Percentiles rank a stretch among this genome's conserved stretches.
These are phyloP conservation scores for Sporobolomyces phaffii DNA, from an alignment of 768 basidiomycete species.

Conservation along the genomic window DNA sequence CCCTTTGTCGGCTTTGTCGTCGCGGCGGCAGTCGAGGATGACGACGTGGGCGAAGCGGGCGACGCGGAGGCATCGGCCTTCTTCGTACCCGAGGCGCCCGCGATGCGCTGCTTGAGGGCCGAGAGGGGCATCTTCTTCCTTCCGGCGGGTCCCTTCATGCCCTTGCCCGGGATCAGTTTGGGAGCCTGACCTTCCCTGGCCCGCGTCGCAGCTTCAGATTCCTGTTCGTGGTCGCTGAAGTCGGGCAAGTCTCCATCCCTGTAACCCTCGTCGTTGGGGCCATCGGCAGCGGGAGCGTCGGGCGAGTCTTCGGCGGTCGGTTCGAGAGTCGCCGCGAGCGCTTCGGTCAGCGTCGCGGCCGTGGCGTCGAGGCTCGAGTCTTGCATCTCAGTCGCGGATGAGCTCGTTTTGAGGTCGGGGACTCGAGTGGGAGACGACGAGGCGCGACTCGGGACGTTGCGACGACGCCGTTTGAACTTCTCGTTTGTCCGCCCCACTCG, in stretches of 20 bases:
- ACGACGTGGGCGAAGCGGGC: background rate
- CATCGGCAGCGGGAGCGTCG: too few relatives aligned
- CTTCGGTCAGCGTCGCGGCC: too few relatives aligned
- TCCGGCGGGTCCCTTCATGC: conserved; percentile 4
- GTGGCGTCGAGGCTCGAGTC: too few relatives aligned
- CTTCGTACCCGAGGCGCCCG: background rate
- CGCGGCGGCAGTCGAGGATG: background rate
- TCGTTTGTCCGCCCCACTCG: background rate
- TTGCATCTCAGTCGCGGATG: too few relatives aligned
- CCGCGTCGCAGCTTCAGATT: background rate
- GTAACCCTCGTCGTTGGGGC: background rate
- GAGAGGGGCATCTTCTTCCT: conserved; percentile 28
- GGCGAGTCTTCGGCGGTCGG: background rate
- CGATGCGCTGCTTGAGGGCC: conserved; percentile 27
- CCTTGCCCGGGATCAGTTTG: conserved; percentile 4
- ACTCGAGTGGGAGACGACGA: too few relatives aligned
- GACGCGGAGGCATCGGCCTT: background rate
- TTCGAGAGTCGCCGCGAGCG: too few relatives aligned
- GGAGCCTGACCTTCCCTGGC: background rate
- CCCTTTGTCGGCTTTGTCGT: conserved; percentile 11
- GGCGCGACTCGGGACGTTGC: too few relatives aligned
- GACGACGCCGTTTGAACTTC: too few relatives aligned
- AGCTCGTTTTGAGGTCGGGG: too few relatives aligned
- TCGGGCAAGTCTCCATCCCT: conserved; percentile 39
- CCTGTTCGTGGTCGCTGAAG: conserved; percentile 30